These are phyloP conservation scores for Solanum sitiens DNA, from an alignment of 257 asterid species.

Conservation along the genomic window DNA sequence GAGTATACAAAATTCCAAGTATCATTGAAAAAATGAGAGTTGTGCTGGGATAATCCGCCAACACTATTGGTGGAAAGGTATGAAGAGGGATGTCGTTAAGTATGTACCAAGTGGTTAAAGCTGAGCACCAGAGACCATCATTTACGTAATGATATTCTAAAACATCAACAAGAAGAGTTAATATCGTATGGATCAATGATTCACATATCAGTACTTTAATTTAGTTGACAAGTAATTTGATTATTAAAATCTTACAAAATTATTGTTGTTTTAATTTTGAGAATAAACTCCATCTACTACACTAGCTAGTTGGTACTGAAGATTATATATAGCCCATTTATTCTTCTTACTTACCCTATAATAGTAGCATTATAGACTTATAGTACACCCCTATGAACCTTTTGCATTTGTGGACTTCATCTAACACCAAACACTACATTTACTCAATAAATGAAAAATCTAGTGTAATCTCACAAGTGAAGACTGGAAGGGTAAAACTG, in stretches of 20 bases:
- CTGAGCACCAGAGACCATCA: neutral
- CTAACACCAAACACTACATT: neutral
- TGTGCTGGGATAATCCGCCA: neutral
- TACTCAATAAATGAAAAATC: neutral
- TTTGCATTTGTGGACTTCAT: neutral
- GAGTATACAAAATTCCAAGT: neutral
- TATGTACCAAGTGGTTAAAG: neutral
- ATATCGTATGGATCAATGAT: neutral
- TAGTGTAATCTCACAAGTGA: neutral
- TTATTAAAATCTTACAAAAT: neutral
- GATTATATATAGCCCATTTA: neutral
- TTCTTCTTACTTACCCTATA: neutral
- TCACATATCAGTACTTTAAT: neutral
- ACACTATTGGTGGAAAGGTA: neutral
- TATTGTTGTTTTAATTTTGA: neutral
- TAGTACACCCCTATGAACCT: neutral
- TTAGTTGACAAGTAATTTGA: neutral
- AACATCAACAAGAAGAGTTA: neutral
- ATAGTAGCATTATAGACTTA: neutral
- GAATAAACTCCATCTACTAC: neutral
- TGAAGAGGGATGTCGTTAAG: neutral
- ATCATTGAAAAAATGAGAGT: neutral
- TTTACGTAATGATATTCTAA: neutral
- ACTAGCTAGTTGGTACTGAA: neutral
- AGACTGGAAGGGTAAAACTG: too few species aligned